Evolutionary conservation across 495 filamentous ascomycete genomes (phyloP).

Genomic region (Apodospora peruviana): DNA sequence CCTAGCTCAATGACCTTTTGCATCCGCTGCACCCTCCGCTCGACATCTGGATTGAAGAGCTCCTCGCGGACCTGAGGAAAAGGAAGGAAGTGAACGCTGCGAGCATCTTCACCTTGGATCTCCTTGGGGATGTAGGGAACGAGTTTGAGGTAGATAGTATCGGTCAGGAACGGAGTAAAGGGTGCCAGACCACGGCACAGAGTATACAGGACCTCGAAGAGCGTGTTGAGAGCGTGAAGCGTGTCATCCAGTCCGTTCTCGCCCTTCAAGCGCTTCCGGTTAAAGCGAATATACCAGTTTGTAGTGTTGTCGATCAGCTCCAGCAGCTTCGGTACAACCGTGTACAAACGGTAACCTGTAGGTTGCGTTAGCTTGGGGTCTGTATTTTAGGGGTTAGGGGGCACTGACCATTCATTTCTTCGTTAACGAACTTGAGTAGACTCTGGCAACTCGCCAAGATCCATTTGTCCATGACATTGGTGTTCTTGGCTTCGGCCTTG

Average conservation of each 20-base stretch:
- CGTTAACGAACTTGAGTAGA: slow-evolving; percentile 85
- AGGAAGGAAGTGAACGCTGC: slow-evolving; percentile 86
- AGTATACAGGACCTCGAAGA: slow-evolving; percentile 95
- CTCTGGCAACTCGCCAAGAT: slow-evolving; percentile 91
- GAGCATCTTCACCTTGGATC: slow-evolving; percentile 61
- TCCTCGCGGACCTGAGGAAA: slow-evolving; percentile 86
- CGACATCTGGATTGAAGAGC: slow-evolving; percentile 80
- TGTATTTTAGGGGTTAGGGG: background rate
- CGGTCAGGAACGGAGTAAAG: slow-evolving; percentile 93
- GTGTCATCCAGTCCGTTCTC: slow-evolving; percentile 81
- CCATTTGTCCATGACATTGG: slow-evolving; percentile 97
- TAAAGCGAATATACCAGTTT: slow-evolving; percentile 99
- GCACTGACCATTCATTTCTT: slow-evolving; percentile 77
- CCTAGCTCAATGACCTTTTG: slow-evolving; percentile 90
- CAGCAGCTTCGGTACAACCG: slow-evolving; percentile 85
- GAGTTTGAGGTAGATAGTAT: slow-evolving; percentile 88
- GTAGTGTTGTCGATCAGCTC: slow-evolving; percentile 90
- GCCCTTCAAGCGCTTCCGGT: slow-evolving; percentile 91
- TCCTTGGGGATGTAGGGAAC: slow-evolving; percentile 55
- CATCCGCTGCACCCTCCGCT: slow-evolving; percentile 84
- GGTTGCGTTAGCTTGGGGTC: slow-evolving; percentile 10
- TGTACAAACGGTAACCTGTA: slow-evolving; percentile 76
- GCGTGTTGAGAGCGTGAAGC: slow-evolving; percentile 82
- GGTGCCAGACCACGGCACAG: slow-evolving; percentile 82
- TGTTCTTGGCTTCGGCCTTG: slow-evolving; percentile 64